Conservation (phyloP, 2,329 filamentous ascomycete genomes). For the Sarocladiaceae sp. region DNA sequence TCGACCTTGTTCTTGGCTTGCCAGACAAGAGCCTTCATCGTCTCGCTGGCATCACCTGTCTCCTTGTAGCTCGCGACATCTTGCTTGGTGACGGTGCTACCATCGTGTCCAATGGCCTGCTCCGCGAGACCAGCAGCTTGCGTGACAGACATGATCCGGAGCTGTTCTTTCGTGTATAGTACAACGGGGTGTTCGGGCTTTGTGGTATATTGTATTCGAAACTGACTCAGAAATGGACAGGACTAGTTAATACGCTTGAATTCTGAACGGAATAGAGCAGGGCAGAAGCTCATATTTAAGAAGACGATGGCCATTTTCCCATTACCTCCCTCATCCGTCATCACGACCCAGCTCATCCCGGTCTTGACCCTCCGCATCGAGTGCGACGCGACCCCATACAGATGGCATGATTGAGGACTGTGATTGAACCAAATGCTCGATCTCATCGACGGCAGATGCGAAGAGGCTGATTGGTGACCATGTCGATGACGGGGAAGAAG, state of each 20-base stretch:
- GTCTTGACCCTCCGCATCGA: neutral
- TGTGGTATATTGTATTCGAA: too few relatives aligned
- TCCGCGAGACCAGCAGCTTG: conserved; percentile 65
- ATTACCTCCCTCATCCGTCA: too few relatives aligned
- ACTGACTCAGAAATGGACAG: too few relatives aligned
- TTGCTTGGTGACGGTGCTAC: conserved; percentile 59
- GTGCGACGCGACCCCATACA: conserved; percentile 2
- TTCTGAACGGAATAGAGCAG: too few relatives aligned
- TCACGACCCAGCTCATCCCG: too few relatives aligned
- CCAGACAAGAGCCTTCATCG: conserved; percentile 78
- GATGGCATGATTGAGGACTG: neutral
- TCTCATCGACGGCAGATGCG: neutral
- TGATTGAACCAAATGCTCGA: neutral
- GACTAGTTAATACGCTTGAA: too few relatives aligned
- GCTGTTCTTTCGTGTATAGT: neutral
- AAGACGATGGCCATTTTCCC: too few relatives aligned
- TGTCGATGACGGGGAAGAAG: conserved; percentile 5
- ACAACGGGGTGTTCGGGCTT: neutral
- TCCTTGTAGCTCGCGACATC: conserved; percentile 57
- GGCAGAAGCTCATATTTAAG: too few relatives aligned
- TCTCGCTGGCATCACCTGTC: conserved; percentile 45
- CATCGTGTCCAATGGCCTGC: conserved; percentile 60
- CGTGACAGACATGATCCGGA: conserved; percentile 52
- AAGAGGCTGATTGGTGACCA: neutral
- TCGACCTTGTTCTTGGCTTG: conserved; percentile 74